Base-by-base conservation (phyloP, 495 filamentous ascomycete genomes). In the Neurospora hispaniola region DNA sequence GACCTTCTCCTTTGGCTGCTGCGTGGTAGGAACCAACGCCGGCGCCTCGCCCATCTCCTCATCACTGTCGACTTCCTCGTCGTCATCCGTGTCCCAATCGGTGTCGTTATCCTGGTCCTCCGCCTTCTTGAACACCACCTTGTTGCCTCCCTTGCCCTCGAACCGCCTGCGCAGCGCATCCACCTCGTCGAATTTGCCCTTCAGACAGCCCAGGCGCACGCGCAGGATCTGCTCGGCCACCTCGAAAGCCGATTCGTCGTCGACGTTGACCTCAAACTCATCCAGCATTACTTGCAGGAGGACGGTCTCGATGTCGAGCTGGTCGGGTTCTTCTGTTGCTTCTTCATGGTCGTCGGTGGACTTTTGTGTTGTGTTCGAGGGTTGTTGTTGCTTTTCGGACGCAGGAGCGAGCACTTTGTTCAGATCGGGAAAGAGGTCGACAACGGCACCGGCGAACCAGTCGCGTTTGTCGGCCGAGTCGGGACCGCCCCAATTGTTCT, bases 381-480 rank as follows among this genome's bases (percentile, higher is more conserved):
- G 27, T 16, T 40, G 9, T 42, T 69, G 54, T 48, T 66, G 71
- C 73, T 38, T 70, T 20, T 18, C 35, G 23, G 71, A 74, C 39
- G 69, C 42, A 48, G 82, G 81, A 18, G 74, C 71, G 20, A 79
- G 73, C 23, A 62, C 54, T 70, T 76, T 75, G 35, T 93, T 88
- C 11, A 89, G 81, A 38, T 89, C 86, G 0, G 81, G 79, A 70
- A 98, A 88, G 77, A 97, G 90, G 10, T 97, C 94, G 72, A 92
- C 92, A 76, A 98, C 87, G 18, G 91, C 90, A 78, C 94, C 94
- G 69, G 92, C 94, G 77, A 99, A 92, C 95, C 95, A 98, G 86
- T 96, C 96, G 72, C 94, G 91, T 83, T 98, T 98, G 82, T 95
- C 93, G 69, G 83, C 77, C 40, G 89, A 91, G 72, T 93, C 90